phyloP scores from a whole-genome alignment of 106 monocot genomes.

The Dioscorea alata region DNA sequence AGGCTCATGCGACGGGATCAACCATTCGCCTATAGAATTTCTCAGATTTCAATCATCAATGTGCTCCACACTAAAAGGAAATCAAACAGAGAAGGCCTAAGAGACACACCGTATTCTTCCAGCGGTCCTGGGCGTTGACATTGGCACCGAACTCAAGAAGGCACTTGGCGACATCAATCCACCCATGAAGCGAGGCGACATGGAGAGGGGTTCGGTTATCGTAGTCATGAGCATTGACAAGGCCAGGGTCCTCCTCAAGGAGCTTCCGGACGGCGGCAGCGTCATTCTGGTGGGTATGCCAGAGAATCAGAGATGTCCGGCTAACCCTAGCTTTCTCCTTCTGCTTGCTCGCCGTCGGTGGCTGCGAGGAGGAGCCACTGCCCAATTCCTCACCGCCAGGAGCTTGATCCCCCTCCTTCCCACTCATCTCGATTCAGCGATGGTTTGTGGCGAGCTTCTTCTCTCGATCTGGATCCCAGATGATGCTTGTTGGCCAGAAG shows the following conservation, averaged over 20 bases:
- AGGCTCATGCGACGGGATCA: too few relatives aligned
- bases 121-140: slow-evolving; percentile 94
- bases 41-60: too few relatives aligned
- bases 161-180: slow-evolving; percentile 76
- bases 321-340: slow-evolving; percentile 85
- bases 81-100: neutral
- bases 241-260: slow-evolving; percentile 67
- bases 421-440: slow-evolving; percentile 5
- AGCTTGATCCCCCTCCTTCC: slow-evolving; percentile 4
- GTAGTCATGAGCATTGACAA: slow-evolving; percentile 90
- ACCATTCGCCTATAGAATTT: too few relatives aligned
- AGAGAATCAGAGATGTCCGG: slow-evolving; percentile 81
- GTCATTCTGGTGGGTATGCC: slow-evolving; percentile 99
- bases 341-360: slow-evolving; percentile 18
- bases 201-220: slow-evolving; percentile 93
- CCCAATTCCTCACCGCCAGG: slow-evolving; percentile 13
- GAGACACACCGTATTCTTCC: slow-evolving; percentile 80
- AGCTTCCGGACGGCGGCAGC: slow-evolving; percentile 64
- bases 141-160: slow-evolving; percentile 73
- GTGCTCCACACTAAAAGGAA: too few relatives aligned
- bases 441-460: neutral
- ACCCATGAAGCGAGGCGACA: slow-evolving; percentile 89
- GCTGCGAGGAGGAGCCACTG: neutral
- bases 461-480: neutral
- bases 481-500: too few relatives aligned